Conservation (phyloP, 768 basidiomycete genomes). For the Tricholoma bakamatsutake region DNA sequence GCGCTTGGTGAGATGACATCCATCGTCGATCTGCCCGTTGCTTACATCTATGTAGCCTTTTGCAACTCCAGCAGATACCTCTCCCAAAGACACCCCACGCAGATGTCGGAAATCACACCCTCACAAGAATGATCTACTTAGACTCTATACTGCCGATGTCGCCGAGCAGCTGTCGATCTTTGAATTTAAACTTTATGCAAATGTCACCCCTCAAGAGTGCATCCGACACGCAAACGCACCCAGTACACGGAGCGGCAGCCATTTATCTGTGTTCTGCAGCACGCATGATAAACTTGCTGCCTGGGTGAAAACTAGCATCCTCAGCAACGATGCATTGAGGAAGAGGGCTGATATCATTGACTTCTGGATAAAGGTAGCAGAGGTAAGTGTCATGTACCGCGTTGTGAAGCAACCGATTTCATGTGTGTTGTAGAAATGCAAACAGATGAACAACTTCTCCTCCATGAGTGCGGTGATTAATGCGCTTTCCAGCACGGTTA, state of each 20-base stretch:
- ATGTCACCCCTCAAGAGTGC: constrained; percentile 71
- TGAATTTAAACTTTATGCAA: constrained; percentile 64
- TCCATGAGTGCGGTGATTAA: constrained; percentile 64
- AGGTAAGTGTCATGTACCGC: constrained; percentile 40
- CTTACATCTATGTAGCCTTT: constrained; percentile 32
- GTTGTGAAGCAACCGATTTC: constrained; percentile 3
- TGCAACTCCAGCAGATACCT: constrained; percentile 22
- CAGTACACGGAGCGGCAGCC: constrained; percentile 27
- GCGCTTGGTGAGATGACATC: constrained; percentile 39
- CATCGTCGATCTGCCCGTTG: not conserved
- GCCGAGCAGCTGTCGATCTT: constrained; percentile 80
- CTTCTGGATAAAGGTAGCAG: constrained; percentile 74
- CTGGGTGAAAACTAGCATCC: constrained; percentile 64
- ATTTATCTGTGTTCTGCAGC: constrained; percentile 48
- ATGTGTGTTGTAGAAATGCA: constrained; percentile 50
- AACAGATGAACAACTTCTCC: constrained; percentile 55
- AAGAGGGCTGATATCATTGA: constrained; percentile 57
- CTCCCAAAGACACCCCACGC: constrained; percentile 21
- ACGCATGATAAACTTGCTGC: constrained; percentile 56
- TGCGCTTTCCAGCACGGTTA: constrained; percentile 53
- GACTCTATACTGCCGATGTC: constrained; percentile 61
- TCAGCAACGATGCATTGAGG: constrained; percentile 43
- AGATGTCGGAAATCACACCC: constrained; percentile 41
- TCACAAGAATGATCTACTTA: constrained; percentile 55
- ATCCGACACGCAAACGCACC: constrained; percentile 51